Conservation (phyloP, 495 filamentous ascomycete species). For the Lentithecium fluviatile region DNA sequence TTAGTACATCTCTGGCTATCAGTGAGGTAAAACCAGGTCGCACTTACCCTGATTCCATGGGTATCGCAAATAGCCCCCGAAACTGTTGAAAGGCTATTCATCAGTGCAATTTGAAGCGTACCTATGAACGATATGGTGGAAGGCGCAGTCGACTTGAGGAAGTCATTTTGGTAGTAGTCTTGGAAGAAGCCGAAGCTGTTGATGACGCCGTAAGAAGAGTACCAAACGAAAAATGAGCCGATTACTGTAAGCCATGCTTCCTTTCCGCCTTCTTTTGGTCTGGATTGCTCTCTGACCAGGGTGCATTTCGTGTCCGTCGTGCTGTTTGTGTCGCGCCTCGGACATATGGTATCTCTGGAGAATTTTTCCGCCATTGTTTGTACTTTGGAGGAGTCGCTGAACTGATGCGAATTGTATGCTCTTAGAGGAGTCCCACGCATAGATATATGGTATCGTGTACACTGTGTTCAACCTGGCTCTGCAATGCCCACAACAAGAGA, state of each 20-base stretch:
- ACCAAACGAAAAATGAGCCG: conserved; percentile 20
- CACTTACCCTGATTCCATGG: conserved; percentile 12
- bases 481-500: too few species aligned
- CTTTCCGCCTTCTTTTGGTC: background rate
- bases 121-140: conserved; percentile 18
- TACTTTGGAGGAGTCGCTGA: too few species aligned
- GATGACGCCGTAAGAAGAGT: conserved; percentile 15
- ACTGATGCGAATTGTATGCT: too few species aligned
- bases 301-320: too few species aligned
- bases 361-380: too few species aligned
- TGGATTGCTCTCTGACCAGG: background rate
- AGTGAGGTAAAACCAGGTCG: background rate
- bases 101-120: conserved; percentile 15
- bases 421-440: too few species aligned
- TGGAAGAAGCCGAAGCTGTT: conserved; percentile 26
- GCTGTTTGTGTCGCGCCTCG: too few species aligned
- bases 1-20: background rate
- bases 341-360: too few species aligned
- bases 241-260: conserved; percentile 14
- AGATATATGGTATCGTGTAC: too few species aligned
- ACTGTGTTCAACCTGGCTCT: too few species aligned
- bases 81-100: conserved; percentile 3
- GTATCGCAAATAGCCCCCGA: conserved; percentile 8
- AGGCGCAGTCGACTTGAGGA: background rate
- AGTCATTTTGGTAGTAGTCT: conserved; percentile 13